Conservation (phyloP, 345 rosid genomes). For the Lenwebbia sp. region DNA sequence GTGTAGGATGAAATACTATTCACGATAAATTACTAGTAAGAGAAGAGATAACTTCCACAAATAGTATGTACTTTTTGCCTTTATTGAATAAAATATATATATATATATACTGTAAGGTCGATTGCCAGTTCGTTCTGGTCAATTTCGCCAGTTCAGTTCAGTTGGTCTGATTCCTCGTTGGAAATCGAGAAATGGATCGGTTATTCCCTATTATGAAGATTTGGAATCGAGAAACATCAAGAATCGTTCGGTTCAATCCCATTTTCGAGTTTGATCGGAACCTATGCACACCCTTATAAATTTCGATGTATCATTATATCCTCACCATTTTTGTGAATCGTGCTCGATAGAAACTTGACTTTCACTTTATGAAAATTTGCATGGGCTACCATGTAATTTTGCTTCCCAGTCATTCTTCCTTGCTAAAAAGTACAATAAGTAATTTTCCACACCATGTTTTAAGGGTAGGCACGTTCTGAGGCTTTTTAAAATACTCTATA, state of each 20-base stretch:
- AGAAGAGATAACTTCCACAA: neutral
- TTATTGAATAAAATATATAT: neutral
- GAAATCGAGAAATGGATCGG: too few relatives aligned
- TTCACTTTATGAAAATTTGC: neutral
- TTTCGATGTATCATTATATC: too few relatives aligned
- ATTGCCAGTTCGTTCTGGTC: too few relatives aligned
- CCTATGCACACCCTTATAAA: too few relatives aligned
- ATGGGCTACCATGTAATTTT: neutral
- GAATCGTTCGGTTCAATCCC: too few relatives aligned
- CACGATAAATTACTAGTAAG: too few relatives aligned
- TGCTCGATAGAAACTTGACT: neutral
- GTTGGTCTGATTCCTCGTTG: fast-evolving
- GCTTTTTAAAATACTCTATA: neutral
- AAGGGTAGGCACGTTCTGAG: neutral
- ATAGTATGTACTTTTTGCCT: neutral
- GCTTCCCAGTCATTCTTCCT: neutral
- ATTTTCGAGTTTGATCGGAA: too few relatives aligned
- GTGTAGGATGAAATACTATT: neutral
- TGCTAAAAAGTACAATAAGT: neutral
- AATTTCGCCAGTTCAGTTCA: too few relatives aligned
- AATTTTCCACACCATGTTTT: neutral
- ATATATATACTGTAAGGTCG: too few relatives aligned
- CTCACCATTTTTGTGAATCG: neutral
- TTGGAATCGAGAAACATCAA: too few relatives aligned
- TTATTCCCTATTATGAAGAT: too few relatives aligned